A percentile compares a stretch with the other conserved stretches of the same genome.
phyloP scores from a whole-genome alignment of 2,329 filamentous ascomycete genomes.

The Byssothecium circinans region DNA sequence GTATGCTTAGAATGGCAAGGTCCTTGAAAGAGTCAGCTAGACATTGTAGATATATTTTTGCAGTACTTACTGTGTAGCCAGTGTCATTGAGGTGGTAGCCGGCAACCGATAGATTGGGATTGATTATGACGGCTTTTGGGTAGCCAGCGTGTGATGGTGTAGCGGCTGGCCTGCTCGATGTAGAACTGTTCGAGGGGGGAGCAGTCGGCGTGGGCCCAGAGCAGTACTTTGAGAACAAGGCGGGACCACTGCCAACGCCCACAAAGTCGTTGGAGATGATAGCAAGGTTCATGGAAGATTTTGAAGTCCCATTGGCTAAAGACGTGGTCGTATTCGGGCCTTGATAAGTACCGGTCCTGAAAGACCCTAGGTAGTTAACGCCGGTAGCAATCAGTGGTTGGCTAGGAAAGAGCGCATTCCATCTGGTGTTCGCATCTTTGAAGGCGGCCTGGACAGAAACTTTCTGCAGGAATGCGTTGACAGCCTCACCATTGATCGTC shows the following conservation, averaged over 20 bases:
- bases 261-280: constrained; percentile 36
- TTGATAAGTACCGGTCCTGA: constrained; percentile 33
- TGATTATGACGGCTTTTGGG: constrained; percentile 43
- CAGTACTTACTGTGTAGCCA: constrained; percentile 42
- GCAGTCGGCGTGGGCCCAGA: constrained; percentile 24
- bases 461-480: constrained; percentile 35
- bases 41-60: constrained; percentile 24
- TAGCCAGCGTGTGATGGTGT: constrained; percentile 39
- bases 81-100: constrained; percentile 51
- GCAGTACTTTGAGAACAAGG: constrained; percentile 47
- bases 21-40: constrained; percentile 43
- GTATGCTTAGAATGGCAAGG: constrained; percentile 51
- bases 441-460: constrained; percentile 35
- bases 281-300: constrained; percentile 35
- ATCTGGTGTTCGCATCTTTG: constrained; percentile 47
- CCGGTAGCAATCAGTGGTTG: constrained; percentile 35
- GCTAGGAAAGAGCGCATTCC: constrained; percentile 44
- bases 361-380: constrained; percentile 31
- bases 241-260: constrained; percentile 41
- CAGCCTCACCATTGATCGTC: constrained; percentile 43
- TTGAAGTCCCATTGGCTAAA: constrained; percentile 42
- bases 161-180: constrained; percentile 13
- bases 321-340: constrained; percentile 39
- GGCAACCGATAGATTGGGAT: constrained; percentile 41
- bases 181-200: background rate